phyloP scores from a whole-genome alignment of 164 flowering plant species.

The Tetracentron sinense region DNA sequence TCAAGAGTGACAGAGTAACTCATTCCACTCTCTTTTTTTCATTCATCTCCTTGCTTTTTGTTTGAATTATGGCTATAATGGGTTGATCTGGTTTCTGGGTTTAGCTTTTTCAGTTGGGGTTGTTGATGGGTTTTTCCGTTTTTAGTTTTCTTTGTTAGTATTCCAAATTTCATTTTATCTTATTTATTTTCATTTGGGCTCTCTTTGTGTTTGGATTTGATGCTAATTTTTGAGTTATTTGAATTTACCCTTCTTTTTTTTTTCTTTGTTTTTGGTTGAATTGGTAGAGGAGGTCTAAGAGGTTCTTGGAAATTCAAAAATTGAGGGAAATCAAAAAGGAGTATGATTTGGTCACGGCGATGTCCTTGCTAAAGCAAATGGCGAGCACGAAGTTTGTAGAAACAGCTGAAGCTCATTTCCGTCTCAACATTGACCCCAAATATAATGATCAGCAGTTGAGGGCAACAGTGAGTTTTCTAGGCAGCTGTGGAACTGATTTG shows the following conservation, averaged over 20 bases:
- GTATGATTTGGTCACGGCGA: constrained; percentile 74
- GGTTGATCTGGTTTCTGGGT: neutral
- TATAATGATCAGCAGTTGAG: constrained; percentile 97
- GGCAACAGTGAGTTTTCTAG: constrained; percentile 68
- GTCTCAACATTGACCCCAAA: constrained; percentile 95
- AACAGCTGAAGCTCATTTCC: constrained; percentile 91
- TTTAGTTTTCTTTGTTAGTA: no score
- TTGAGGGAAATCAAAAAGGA: constrained; percentile 82
- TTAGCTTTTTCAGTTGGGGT: neutral
- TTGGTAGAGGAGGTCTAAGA: constrained; percentile 74
- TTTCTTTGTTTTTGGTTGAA: no score
- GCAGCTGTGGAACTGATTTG: neutral
- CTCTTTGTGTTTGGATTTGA: neutral
- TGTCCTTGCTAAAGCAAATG: constrained; percentile 70
- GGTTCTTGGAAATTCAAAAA: constrained; percentile 92
- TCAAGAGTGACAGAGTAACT: constrained; percentile 83
- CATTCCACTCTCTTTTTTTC: neutral
- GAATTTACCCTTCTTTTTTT: no score
- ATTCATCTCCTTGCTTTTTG: neutral
- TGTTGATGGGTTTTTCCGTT: neutral
- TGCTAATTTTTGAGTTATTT: neutral
- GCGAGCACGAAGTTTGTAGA: constrained; percentile 75
- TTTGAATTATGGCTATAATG: constrained; percentile 1
- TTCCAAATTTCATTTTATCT: no score
- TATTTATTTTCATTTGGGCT: no score